Evolutionary conservation across 1,139 yeast genomes (phyloP), one percentile per base, ranked within the genome.

Genomic region (Diutina mesorugosa): DNA sequence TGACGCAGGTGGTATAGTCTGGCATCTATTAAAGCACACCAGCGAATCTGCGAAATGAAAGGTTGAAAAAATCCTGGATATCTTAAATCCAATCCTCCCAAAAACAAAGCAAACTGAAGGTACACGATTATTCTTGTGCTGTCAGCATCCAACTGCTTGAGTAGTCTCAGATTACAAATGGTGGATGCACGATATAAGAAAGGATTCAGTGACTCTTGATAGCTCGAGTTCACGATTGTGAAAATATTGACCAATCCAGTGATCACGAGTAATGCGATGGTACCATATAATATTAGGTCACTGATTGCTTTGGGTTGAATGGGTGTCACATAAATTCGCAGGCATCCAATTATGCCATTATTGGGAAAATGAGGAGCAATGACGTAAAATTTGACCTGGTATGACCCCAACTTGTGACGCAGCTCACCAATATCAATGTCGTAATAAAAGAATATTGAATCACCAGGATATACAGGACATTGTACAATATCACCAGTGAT

Each of bases 41-140:
- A 70, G 55, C 69, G 63, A 54, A 71, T 64, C 59, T 66, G 67
- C 41, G 69, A 72, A 59, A 83, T 67, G 12, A 81, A 67, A 0
- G 87, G 87, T 62, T 80, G 86, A 59, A 76, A 80, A 63, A 80
- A 84, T 0, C 87, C 88, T 0, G 91, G 90, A 61, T 81, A 85
- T 45, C 73, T 70, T 35, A 85, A 65, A 60, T 79, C 78, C 48
- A 85, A 69, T 4, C 83, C 84, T 3, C 79, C 82, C 57, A 80
- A 71, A 63, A 83, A 81, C 51, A 82, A 72, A 1, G 83, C 80
- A 67, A 79, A 83, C 64, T 84, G 89, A 41, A 81, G 65, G 64
- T 82, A 82, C 45, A 73, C 66, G 2, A 83, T 62, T 55, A 79
- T 73, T 47, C 80, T 79, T 4, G 75, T 71, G 12, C 76, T 72